These are phyloP conservation scores for Cucumis sativus DNA, from an alignment of 306 rosid genomes.

Conservation along the genomic window Cucumber_9930_V3 NC_026655.2:28582001-28582500, in stretches of 20 bases:
- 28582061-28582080: constrained; percentile 94
- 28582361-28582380: constrained; percentile 11
- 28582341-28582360: constrained; percentile 57
- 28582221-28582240: constrained; percentile 34
- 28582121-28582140: constrained; percentile 84
- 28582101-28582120: constrained; percentile 57
- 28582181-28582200: constrained; percentile 67
- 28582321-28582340: constrained; percentile 51
- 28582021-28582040: constrained; percentile 14
- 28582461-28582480: background rate
- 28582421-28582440: background rate
- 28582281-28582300: constrained; percentile 25
- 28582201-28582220: constrained; percentile 21
- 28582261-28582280: constrained; percentile 27
- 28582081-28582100: constrained; percentile 88
- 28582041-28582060: constrained; percentile 92
- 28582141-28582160: constrained; percentile 73
- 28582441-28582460: background rate
- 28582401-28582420: constrained; percentile 11
- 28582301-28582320: constrained; percentile 28
- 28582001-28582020: background rate
- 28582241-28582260: constrained; percentile 34
- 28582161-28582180: constrained; percentile 86
- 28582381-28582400: constrained; percentile 33
- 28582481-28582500: background rate